Evolutionary conservation across 2,329 filamentous ascomycete species (phyloP), one percentile per base, ranked within the genome.

Genomic region (Clarireedia hainanense): DNA sequence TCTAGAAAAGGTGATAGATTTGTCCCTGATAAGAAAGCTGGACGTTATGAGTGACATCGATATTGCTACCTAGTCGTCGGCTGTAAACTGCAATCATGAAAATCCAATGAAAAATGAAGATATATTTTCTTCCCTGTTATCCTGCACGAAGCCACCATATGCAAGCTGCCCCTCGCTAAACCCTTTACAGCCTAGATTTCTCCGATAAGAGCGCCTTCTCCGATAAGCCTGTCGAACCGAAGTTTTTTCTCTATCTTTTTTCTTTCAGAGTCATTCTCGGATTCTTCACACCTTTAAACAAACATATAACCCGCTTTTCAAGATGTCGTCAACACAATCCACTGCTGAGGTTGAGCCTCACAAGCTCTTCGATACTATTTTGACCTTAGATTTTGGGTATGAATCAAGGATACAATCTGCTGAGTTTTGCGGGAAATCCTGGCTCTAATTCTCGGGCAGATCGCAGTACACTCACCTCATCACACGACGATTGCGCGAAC

Each of bases 381-480:
- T 89, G 61, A 82, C 85, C 61, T 75, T 89, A 64, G 85, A 89
- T 71, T 89, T 88, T 69, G 85, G 80, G 62, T 73, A 56, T 56
- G 63, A 34, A 34, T 34, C 30, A 34, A 34, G 30, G 12, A 34
- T 34, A 12, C 10, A 14, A 34, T 34, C 30, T 34, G 30, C 30
- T 34, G 30, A 34, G 30, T 34, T 34, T 34, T 34, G 30, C 30
- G 10, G 30, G 30, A 34, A 34, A 34, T 14, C 30, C 12, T 34
- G 30, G 30, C 50, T 54, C 51, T 58, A 51, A 58, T 50, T 47
- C 26, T 26, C 14, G 47, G 12, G 57, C 30, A 74, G 71, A 62
- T 85, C 80, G 24, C 85, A 89, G 72, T 86, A 85, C 67, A 84
- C 82, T 42, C 86, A 91, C 70, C 76, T 91, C n/a, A 68, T 68